Base-by-base conservation (phyloP, 192 early-diverging fungal species). In the Umbelopsis vinacea region DNA sequence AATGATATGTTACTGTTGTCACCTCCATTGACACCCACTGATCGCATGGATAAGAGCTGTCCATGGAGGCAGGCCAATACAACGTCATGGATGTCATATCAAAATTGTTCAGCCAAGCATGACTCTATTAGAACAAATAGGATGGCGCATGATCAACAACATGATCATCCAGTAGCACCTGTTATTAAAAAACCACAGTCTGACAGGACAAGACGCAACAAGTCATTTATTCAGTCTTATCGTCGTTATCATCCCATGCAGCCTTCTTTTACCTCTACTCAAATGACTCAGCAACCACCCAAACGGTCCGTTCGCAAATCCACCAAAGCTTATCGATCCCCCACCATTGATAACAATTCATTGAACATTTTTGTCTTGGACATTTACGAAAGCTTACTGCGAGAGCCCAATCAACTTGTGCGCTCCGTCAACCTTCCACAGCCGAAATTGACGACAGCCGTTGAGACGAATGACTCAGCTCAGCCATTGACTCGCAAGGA, bases 121-220 rank as follows among this genome's bases (percentile, higher is more conserved):
- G 57, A 63, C 33, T 63, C 57, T 63, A 17, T 19, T 63, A 63
- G 57, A 35, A 63, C 57, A 63, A 63, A 63, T 63, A 63, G 57
- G 57, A 63, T 19, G 57, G 57, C 57, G 57, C 57, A 63, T 63
- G 57, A 63, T 63, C 57, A 63, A 26, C 57, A 63, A 26, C 57
- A 63, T 63, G 57, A 63, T 63, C 57, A 63, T 63, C 29, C 26
- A 63, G 33, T 63, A 37, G 33, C 57, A 63, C 14, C 57, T 63
- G 57, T 37, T 37, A 63, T 63, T 63, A 63, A 63, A 63, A 63
- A 63, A 17, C 5, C 17, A 37, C 24, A 3, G 29, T 37, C 57
- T 63, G 57, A 63, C 57, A 63, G 57, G 57, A 63, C 57, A 29
- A 63, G 37, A 29, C 57, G 57, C 33, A 63, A 63, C 57, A 63